phyloP scores from a whole-genome alignment of 306 rosid genomes.

The Cucurbita ficifolia region DNA sequence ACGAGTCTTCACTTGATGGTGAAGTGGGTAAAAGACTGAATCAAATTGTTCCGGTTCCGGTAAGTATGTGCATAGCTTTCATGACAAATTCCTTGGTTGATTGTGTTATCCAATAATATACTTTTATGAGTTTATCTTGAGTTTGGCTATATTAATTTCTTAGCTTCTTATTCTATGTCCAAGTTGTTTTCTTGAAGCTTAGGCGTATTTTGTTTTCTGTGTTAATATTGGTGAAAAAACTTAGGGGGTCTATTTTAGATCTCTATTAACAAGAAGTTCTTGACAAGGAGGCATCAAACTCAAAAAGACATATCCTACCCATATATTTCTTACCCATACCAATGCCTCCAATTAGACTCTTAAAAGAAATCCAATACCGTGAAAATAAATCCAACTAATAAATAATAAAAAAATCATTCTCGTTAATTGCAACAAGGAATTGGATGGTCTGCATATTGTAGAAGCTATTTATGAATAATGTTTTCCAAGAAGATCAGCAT shows the following conservation, averaged over 20 bases:
- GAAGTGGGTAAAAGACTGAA: conserved; percentile 83
- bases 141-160: background rate
- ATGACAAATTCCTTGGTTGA: background rate
- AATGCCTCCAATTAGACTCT: background rate
- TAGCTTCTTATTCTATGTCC: background rate
- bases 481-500: background rate
- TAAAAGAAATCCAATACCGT: background rate
- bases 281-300: background rate
- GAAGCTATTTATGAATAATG: background rate
- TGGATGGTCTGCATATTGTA: background rate
- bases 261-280: background rate
- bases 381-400: background rate
- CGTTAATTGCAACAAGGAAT: background rate
- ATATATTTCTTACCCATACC: background rate
- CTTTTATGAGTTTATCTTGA: background rate
- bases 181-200: background rate
- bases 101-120: background rate
- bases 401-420: background rate
- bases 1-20: conserved; percentile 70
- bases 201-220: background rate
- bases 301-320: background rate
- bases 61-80: conserved; percentile 23
- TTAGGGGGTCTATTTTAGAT: background rate
- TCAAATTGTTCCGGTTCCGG: conserved; percentile 82
- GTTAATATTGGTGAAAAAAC: background rate